Conservation (phyloP, 2,329 filamentous ascomycete species). For the Massarina eburnea region DNA sequence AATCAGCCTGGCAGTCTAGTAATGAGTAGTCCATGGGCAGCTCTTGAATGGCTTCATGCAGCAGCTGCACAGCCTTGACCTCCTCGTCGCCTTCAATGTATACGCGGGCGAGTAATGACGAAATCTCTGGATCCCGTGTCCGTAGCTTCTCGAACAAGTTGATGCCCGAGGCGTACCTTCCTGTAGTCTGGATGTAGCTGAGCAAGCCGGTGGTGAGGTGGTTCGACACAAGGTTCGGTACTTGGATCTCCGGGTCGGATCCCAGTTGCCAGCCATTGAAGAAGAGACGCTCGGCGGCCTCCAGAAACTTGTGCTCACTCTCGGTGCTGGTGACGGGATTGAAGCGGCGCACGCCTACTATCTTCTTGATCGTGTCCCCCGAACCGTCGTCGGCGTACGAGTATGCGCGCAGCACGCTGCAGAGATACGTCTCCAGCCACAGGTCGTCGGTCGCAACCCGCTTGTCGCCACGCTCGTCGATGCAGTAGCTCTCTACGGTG, state of each 20-base stretch:
- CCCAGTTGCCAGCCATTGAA: conserved; percentile 95
- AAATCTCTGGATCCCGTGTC: conserved; percentile 87
- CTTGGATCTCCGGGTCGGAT: conserved; percentile 95
- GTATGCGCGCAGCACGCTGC: conserved; percentile 90
- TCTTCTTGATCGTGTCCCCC: conserved; percentile 92
- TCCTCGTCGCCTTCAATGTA: conserved; percentile 95
- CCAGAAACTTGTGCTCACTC: conserved; percentile 92
- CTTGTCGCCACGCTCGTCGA: conserved; percentile 95
- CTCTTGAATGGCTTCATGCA: conserved; percentile 86
- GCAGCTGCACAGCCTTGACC: conserved; percentile 85
- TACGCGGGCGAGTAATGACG: conserved; percentile 86
- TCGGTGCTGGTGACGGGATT: conserved; percentile 99
- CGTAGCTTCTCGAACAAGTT: conserved; percentile 97
- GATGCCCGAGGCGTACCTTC: conserved; percentile 90
- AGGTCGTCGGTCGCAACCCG: conserved; percentile 88
- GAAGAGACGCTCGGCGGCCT: conserved; percentile 91
- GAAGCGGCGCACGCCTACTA: conserved; percentile 94
- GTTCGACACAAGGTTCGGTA: conserved; percentile 95
- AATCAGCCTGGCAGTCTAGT: conserved; percentile 90
- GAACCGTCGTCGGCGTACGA: conserved; percentile 95
- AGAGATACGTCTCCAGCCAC: conserved; percentile 97
- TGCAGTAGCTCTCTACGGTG: conserved; percentile 94
- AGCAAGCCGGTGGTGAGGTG: conserved; percentile 91
- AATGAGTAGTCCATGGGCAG: conserved; percentile 97
- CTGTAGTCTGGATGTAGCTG: conserved; percentile 93